Percentiles rank a stretch among this genome's conserved stretches.
phyloP scores from a whole-genome alignment of 345 rosid species.

The Ailanthus altissimus region DNA sequence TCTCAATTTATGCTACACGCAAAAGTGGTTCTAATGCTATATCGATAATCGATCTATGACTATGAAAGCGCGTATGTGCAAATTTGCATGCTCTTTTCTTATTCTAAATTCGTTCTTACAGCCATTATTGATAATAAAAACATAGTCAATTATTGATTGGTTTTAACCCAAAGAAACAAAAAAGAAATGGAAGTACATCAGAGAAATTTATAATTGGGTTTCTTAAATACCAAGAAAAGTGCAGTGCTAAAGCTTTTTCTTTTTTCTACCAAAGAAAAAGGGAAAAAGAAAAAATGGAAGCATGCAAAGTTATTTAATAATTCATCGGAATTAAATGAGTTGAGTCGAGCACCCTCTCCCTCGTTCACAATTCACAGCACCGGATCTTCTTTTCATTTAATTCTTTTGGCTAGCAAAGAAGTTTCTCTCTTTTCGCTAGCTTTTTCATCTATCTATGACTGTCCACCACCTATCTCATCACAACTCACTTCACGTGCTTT shows the following conservation, averaged over 20 bases:
- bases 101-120: neutral
- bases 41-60: no score
- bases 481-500: no score
- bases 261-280: no score
- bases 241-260: neutral
- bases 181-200: no score
- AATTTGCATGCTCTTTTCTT: neutral
- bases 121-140: neutral
- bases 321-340: constrained; percentile 17
- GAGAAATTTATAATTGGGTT: neutral
- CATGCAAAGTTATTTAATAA: neutral
- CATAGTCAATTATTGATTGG: no score
- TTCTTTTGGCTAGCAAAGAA: neutral
- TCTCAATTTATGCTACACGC: neutral
- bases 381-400: neutral
- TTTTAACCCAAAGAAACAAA: no score
- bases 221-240: no score
- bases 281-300: neutral
- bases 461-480: no score
- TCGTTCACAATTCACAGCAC: no score
- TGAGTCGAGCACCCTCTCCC: no score
- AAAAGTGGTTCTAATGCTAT: neutral
- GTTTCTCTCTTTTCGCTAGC: no score
- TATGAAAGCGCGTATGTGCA: constrained; percentile 10
- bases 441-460: neutral